Evolutionary conservation across 2,329 filamentous ascomycete genomes (phyloP), one percentile per base, ranked within the genome.

Genomic region (Cercospora citrullina): DNA sequence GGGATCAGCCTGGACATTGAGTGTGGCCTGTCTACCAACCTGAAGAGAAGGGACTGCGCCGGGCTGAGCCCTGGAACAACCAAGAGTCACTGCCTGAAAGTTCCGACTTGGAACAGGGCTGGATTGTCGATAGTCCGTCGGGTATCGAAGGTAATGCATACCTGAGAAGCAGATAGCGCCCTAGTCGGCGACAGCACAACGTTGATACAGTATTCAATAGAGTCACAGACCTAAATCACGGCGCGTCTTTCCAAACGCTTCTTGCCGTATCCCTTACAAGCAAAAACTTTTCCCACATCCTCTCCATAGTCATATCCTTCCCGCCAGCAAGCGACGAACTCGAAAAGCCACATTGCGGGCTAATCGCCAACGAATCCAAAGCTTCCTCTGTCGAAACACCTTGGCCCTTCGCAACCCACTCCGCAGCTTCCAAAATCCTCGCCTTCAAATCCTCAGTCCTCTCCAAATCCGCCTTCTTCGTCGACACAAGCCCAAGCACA

Each of bases 331-430:
- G 69, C 28, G 69, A 72, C 21, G 69, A 73, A 51, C 74, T 74
- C 48, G 72, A 73, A 61, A 78, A 78, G 5, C 76, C 76, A 72
- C 76, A 78, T 59, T 78, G 75, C 14, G 76, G 76, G 62, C 73
- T 75, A 18, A 77, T 65, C 8, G 72, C 75, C 58, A 78, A 71
- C 51, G 69, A 68, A 42, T 74, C 68, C 63, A 77, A 60, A 8
- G 74, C 76, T 61, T 76, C 67, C 60, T 75, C 69, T 53, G 53
- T 62, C 23, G 55, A 70, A 7, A 72, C 64, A 7, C 73, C 73
- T 55, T 75, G 76, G 2, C 72, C 76, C 61, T 74, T 72, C 7
- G 75, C 72, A 36, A 78, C 73, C 58, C 70, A 68, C 18, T 73
- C 72, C 9, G 74, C 74, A 36, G 76, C 76, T 45, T 71, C 66